Percentiles rank a stretch among this genome's conserved stretches.
Conservation (phyloP, 2,329 filamentous ascomycete genomes). For the Didymella pinodella region DNA sequence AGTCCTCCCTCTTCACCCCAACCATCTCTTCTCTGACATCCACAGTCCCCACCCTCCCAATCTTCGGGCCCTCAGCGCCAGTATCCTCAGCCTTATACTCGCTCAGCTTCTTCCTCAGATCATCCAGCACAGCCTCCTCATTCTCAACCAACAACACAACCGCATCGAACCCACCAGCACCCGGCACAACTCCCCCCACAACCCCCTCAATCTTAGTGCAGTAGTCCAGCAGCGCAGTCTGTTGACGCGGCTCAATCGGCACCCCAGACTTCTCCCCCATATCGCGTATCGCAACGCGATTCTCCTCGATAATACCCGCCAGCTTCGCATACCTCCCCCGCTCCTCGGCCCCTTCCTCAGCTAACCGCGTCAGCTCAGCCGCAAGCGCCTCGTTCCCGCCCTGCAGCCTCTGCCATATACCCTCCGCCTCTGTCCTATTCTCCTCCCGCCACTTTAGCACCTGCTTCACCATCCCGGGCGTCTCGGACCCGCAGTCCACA, state of each 20-base stretch:
- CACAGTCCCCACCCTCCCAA: constrained; percentile 72
- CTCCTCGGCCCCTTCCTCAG: constrained; percentile 44
- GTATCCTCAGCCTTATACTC: constrained; percentile 65
- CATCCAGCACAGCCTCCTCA: constrained; percentile 67
- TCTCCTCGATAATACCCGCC: constrained; percentile 59
- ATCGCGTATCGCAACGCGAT: constrained; percentile 70
- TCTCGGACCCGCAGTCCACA: constrained; percentile 92
- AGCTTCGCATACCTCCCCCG: constrained; percentile 56
- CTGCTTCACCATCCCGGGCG: constrained; percentile 93
- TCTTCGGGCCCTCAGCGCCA: constrained; percentile 53
- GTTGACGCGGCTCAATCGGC: constrained; percentile 86
- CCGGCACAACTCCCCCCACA: constrained; percentile 89
- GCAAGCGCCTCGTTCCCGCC: constrained; percentile 75
- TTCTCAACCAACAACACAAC: constrained; percentile 81
- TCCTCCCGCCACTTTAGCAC: constrained; percentile 81
- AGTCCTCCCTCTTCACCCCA: constrained; percentile 60
- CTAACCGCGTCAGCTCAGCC: constrained; percentile 64
- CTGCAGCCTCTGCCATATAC: constrained; percentile 80
- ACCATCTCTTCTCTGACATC: constrained; percentile 76
- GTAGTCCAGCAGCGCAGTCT: constrained; percentile 84
- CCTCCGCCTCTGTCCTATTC: constrained; percentile 69
- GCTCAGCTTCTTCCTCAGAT: constrained; percentile 68
- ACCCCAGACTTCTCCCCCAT: constrained; percentile 80
- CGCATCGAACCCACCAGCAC: constrained; percentile 93
- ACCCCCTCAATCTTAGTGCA: constrained; percentile 77